Conservation (phyloP, 164 flowering plant genomes). For the Piper longum region DNA sequence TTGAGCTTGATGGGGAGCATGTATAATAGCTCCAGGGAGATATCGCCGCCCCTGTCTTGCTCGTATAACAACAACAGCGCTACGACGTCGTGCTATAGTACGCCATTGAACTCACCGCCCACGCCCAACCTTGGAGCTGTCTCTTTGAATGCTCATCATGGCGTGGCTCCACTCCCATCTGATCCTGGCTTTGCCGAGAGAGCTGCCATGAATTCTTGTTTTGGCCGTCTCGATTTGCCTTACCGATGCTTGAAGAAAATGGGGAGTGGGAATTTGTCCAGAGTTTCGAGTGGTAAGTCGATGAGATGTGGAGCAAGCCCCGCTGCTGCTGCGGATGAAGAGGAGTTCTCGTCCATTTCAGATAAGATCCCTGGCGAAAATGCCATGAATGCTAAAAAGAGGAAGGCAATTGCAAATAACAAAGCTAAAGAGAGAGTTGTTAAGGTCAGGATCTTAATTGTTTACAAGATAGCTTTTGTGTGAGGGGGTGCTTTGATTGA, state of each 20-base stretch:
- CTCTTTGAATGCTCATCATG: conserved; percentile 13
- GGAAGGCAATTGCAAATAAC: conserved; percentile 17
- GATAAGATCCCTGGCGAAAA: conserved; percentile 11
- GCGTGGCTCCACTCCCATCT: conserved; percentile 34
- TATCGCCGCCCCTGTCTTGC: conserved; percentile 24
- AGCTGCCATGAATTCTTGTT: conserved; percentile 73
- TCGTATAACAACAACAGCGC: conserved; percentile 17
- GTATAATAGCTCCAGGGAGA: conserved; percentile 37
- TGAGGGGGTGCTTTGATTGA: neutral
- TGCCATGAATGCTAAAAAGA: conserved; percentile 17
- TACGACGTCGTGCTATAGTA: conserved; percentile 36
- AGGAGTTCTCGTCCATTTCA: conserved; percentile 14
- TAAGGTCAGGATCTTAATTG: conserved; percentile 12
- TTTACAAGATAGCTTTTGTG: neutral
- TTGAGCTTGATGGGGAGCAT: conserved; percentile 55
- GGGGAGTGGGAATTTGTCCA: conserved; percentile 32
- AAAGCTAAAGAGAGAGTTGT: conserved; percentile 21
- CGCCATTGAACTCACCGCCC: conserved; percentile 67
- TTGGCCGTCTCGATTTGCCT: conserved; percentile 32
- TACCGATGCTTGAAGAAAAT: conserved; percentile 12
- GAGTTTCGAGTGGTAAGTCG: conserved; percentile 45
- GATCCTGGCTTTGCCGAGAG: conserved; percentile 85
- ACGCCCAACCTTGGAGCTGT: conserved; percentile 21
- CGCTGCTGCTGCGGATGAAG: conserved; percentile 18
- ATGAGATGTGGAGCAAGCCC: conserved; percentile 15